Conservation (phyloP, 2,329 filamentous ascomycete species). For the Penicillium sclerotiorum region DNA sequence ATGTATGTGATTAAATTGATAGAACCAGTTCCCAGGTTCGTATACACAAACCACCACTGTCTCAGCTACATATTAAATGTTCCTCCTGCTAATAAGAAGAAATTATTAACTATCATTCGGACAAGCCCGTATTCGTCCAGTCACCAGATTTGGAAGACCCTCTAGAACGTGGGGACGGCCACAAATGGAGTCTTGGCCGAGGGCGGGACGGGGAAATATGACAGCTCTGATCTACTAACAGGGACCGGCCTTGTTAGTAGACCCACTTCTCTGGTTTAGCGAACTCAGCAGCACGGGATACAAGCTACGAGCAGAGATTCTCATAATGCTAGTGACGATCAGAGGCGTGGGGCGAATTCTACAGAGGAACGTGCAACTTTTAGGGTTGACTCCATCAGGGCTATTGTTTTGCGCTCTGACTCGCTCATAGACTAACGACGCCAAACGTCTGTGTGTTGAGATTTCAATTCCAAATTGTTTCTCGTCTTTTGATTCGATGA, state of each 20-base stretch:
- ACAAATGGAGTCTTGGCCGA: conserved; percentile 13
- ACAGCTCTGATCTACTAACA: conserved; percentile 33
- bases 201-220: conserved; percentile 28
- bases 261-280: conserved; percentile 16
- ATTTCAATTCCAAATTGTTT: conserved; percentile 25
- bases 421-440: conserved; percentile 12
- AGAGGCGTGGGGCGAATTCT: neutral
- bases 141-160: neutral
- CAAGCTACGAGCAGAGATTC: too few species aligned
- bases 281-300: conserved; percentile 11
- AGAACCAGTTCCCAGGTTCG: too few species aligned
- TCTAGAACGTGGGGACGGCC: conserved; percentile 12
- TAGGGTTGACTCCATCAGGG: conserved; percentile 11
- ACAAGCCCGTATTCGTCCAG: too few species aligned
- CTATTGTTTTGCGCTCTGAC: conserved; percentile 16
- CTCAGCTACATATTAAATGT: neutral
- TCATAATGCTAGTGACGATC: too few species aligned
- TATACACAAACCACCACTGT: neutral
- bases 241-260: conserved; percentile 1
- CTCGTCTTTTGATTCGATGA: conserved; percentile 17
- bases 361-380: conserved; percentile 20
- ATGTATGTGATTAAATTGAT: too few species aligned
- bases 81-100: neutral
- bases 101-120: too few species aligned
- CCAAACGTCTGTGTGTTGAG: conserved; percentile 23